Percentiles rank a stretch among this genome's conserved stretches.
phyloP scores from a whole-genome alignment of 306 rosid species.

The Parietaria judaica region DNA sequence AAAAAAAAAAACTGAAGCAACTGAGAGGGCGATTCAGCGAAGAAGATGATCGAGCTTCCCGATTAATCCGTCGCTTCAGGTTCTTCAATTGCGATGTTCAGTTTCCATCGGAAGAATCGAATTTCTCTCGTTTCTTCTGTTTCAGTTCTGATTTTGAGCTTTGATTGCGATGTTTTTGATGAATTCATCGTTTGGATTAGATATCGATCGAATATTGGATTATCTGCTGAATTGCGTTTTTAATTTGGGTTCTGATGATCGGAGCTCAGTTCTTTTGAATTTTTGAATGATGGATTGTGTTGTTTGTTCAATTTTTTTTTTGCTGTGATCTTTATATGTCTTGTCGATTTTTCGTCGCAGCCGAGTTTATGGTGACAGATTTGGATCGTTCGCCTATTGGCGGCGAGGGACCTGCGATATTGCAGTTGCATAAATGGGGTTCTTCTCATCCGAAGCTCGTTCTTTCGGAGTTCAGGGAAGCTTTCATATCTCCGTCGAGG shows the following conservation, averaged over 20 bases:
- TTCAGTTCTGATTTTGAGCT: neutral
- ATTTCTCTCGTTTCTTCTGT: neutral
- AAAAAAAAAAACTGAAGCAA: no score
- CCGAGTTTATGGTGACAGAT: constrained; percentile 5
- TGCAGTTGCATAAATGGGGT: constrained; percentile 72
- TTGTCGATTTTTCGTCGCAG: constrained; percentile 6
- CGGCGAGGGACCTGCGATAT: constrained; percentile 52
- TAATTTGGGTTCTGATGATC: neutral
- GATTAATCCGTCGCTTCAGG: neutral
- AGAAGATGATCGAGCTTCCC: neutral
- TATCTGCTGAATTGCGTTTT: neutral
- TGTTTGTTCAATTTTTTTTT: neutral
- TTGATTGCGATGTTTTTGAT: no score
- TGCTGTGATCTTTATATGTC: neutral
- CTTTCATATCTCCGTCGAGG: constrained; percentile 83
- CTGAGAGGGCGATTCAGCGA: no score
- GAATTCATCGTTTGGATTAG: neutral
- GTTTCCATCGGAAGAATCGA: neutral
- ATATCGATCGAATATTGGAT: neutral
- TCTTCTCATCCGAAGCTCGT: constrained; percentile 38
- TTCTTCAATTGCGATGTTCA: neutral
- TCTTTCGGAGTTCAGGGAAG: constrained; percentile 69
- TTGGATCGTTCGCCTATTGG: constrained; percentile 26
- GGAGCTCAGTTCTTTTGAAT: neutral
- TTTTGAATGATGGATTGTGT: neutral